Base-by-base conservation (phyloP, 768 basidiomycete species). In the Pholiota conissans region DNA sequence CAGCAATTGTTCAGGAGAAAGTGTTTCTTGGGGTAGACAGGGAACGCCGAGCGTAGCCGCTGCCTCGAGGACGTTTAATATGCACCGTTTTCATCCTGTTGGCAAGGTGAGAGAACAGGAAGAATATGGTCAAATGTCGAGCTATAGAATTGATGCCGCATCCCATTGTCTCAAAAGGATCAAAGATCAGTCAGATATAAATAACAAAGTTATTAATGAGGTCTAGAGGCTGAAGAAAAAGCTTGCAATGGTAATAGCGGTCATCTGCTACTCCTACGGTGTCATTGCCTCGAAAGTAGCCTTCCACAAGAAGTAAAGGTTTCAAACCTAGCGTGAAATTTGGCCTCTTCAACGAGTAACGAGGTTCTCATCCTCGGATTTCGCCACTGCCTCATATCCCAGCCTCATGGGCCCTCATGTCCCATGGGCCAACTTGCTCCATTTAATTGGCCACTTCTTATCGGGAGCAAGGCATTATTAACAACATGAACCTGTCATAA, bases 21-120 rank as follows among this genome's bases (percentile, higher is more conserved):
- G 20, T 29, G 30, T 45, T 39, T 29, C 40, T 54, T 30, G 30
- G 40, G 20, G 22, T 45, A 45, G 29, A 9, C 22, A 45, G 28
- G 30, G 40, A 42, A 11, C 29, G 18, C 18, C 40, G 27, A 39
- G 20, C 45, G 30, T 30, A 47, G 28, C 46, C 46, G 30, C 26
- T 49, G 32, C 42, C 42, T 45, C 42, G 26, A 49, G 35, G 47
- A 37, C 45, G 39, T 34, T 39, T 22, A 54, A 53, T 27, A 13
- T 47, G 29, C 24, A 45, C 42, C 42, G 13, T 45, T 45, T 45
- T 6, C 20, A 22, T 20, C 37, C 42, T 20, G 42, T 45, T 45
- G 26, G 26, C 29, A 47, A 39, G 48, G 52, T 54, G 55, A 56
- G 54, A 55, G 37, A 56, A 46, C 39, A 56, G 47, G 11, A 29